These are phyloP conservation scores for Arthrobotrys musiformis DNA, from an alignment of 2,329 filamentous ascomycete genomes.

Conservation along the genomic window DNA sequence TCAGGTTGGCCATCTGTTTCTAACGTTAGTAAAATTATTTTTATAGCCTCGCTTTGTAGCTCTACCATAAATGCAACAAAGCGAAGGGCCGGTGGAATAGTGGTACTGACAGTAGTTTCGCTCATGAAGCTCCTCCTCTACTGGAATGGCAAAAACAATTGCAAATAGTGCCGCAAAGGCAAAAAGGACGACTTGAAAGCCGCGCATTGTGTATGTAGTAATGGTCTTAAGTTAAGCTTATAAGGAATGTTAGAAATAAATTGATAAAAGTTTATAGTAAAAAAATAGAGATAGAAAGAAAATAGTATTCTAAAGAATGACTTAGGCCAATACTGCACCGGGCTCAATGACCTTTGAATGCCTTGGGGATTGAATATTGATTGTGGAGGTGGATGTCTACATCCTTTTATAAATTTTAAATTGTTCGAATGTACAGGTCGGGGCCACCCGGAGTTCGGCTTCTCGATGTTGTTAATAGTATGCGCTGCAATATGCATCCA, in stretches of 20 bases:
- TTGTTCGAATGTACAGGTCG: conserved; percentile 1
- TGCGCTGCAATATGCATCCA: conserved; percentile 2
- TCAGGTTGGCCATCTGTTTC: neutral
- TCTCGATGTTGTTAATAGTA: no score
- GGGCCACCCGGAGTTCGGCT: conserved; percentile 1
- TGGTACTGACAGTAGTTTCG: conserved; percentile 42
- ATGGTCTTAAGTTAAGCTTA: conserved; percentile 9
- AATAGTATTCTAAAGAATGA: conserved; percentile 24
- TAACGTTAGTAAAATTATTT: neutral
- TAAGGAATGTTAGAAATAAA: conserved; percentile 15
- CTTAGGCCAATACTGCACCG: conserved; percentile 14
- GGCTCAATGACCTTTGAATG: neutral
- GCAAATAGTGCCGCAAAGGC: conserved; percentile 28
- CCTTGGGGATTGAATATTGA: neutral
- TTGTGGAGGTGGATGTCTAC: conserved; percentile 13
- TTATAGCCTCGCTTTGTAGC: neutral
- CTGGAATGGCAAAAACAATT: conserved; percentile 9
- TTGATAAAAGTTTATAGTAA: neutral
- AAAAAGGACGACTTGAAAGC: conserved; percentile 26
- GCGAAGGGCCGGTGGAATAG: neutral
- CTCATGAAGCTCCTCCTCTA: conserved; percentile 15
- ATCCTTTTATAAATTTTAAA: conserved; percentile 40
- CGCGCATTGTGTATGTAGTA: conserved; percentile 19
- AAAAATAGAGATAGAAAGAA: neutral
- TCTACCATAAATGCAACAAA: neutral